phyloP scores from a whole-genome alignment of 2,329 filamentous ascomycete genomes.

The Beauveria pseudobassiana region DNA sequence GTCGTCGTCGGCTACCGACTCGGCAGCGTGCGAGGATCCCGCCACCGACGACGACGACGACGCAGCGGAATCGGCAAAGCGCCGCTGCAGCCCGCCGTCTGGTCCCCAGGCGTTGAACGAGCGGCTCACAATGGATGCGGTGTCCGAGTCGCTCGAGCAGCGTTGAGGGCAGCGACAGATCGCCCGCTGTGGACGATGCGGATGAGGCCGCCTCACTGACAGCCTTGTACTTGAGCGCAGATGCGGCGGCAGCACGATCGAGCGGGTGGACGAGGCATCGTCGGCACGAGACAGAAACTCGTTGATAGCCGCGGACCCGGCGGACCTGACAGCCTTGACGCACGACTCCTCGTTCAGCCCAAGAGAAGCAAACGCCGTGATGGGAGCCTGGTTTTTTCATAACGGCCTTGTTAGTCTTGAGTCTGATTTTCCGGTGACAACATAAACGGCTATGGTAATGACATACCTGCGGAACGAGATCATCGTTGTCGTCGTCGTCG shows the following conservation, averaged over 20 bases:
- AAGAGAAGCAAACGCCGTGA: slow-evolving; percentile 18
- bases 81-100: neutral
- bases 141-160: neutral
- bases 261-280: neutral
- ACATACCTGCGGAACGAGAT: neutral
- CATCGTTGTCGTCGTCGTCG: neutral
- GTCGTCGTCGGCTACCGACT: neutral
- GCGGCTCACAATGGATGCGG: neutral
- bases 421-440: too few species aligned
- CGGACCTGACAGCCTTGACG: neutral
- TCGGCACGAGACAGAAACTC: neutral
- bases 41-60: neutral
- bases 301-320: neutral
- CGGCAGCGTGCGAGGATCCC: neutral
- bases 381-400: slow-evolving; percentile 18
- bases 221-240: neutral
- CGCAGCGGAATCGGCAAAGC: neutral
- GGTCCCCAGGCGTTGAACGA: slow-evolving; percentile 7
- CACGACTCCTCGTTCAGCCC: slow-evolving; percentile 15
- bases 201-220: neutral
- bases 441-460: neutral
- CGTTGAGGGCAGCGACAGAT: slow-evolving; percentile 1
- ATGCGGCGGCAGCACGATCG: neutral
- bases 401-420: neutral
- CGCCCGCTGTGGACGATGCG: neutral